Evolutionary conservation across 306 rosid species (phyloP).

Genomic region (Comarum palustre): DNA sequence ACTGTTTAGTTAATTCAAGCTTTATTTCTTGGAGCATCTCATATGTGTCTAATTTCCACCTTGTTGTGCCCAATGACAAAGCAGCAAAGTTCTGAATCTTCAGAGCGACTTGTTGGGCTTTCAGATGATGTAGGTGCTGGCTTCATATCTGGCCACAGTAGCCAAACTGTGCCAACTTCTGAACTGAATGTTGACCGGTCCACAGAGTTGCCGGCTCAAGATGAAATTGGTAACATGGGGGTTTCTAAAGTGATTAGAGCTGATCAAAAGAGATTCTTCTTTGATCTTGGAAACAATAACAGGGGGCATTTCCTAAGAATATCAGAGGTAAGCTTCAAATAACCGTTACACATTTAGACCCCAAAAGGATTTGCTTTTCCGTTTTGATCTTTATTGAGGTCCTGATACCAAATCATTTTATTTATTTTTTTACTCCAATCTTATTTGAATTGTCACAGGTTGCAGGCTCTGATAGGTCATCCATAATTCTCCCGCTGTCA

Average conservation of each 20-base stretch:
- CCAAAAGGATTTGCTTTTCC: constrained; percentile 24
- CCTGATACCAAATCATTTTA: constrained; percentile 8
- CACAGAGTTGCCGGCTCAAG: constrained; percentile 80
- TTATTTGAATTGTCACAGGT: constrained; percentile 62
- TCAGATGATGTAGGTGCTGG: constrained; percentile 99
- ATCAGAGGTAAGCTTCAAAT: constrained; percentile 67
- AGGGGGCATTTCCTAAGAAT: constrained; percentile 98
- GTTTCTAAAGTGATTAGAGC: constrained; percentile 94
- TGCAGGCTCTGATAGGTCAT: constrained; percentile 96
- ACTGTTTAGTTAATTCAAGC: constrained; percentile 15
- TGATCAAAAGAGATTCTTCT: constrained; percentile 93
- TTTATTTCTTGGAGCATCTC: constrained; percentile 19
- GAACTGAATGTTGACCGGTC: constrained; percentile 83
- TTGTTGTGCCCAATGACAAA: constrained; percentile 30
- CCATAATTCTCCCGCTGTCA: constrained; percentile 95
- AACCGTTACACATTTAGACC: constrained; percentile 11
- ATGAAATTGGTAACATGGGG: constrained; percentile 81
- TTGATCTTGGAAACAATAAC: constrained; percentile 95
- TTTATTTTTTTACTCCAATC: too few relatives aligned
- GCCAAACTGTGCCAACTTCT: constrained; percentile 72
- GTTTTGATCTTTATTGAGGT: constrained; percentile 1
- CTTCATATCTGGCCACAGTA: constrained; percentile 91
- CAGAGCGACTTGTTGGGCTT: constrained; percentile 88
- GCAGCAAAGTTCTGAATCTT: constrained; percentile 85
- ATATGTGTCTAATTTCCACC: constrained; percentile 29